phyloP scores from a whole-genome alignment of 345 rosid genomes.

The Diplotaxis tenuifolia region DNA sequence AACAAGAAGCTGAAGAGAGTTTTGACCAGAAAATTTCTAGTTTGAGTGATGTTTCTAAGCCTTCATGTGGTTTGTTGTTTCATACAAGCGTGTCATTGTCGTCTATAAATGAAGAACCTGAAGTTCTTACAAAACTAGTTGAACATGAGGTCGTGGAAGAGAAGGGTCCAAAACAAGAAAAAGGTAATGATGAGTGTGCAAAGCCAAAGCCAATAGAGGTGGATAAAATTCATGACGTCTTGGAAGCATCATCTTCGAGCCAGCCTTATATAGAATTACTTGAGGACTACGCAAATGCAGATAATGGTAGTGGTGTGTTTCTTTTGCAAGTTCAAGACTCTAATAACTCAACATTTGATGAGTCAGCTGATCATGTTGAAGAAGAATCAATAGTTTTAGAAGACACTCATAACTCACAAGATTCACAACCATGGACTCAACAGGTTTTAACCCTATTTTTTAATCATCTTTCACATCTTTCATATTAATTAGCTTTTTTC shows the following conservation, averaged over 20 bases:
- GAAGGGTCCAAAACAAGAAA: neutral
- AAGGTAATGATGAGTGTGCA: neutral
- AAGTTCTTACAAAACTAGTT: conserved; percentile 8
- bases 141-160: conserved; percentile 9
- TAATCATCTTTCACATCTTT: conserved; percentile 1
- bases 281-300: neutral
- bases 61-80: conserved; percentile 10
- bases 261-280: neutral
- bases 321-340: conserved; percentile 10
- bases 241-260: neutral
- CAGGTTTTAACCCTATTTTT: conserved; percentile 21
- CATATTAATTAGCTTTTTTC: conserved; percentile 6
- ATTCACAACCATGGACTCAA: conserved; percentile 14
- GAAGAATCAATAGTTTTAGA: conserved; percentile 10
- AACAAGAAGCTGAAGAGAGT: neutral
- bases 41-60: conserved; percentile 13
- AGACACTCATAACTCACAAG: conserved; percentile 7
- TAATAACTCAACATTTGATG: neutral
- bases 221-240: neutral
- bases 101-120: conserved; percentile 38
- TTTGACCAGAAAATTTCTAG: conserved; percentile 12
- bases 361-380: neutral
- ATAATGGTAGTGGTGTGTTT: neutral
- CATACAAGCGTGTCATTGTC: conserved; percentile 35
- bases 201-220: neutral